Base-by-base conservation (phyloP, 2,329 filamentous ascomycete species). In the Exophiala sp. region DNA sequence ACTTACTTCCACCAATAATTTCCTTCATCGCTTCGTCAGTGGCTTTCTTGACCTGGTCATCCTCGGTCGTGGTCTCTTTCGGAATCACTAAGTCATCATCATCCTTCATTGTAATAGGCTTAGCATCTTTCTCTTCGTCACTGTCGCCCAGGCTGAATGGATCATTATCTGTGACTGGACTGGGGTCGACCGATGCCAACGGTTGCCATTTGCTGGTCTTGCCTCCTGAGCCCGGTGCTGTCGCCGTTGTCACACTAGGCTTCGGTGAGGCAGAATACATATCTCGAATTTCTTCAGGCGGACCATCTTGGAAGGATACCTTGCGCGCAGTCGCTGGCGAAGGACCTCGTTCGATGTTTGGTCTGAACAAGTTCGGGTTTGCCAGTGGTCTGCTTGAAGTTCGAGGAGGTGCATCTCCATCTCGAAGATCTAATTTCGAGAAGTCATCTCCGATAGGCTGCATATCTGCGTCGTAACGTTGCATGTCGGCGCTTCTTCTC, bases 141-240 rank as follows among this genome's bases (percentile, higher is more conserved):
- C 90, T 95, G 64, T 97, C 92, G 4, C 94, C 94, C 11, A 99
- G 80, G 66, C 91, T 96, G 74, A 99, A 99, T 0, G 94, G 94
- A 67, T 99, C 94, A 65, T 96, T 92, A 63, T 97, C 91, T 14
- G 82, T 80, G 58, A 96, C 87, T 11, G 92, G 91, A 59, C 83
- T 86, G 1, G 91, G 90, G 60, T 95, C 89, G 11, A 96, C 84
- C 0, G 86, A 81, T 10, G 91, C 90, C 63, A 99, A 76, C 8
- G 94, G 92, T 71, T 99, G 92, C 94, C 94, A 99, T 75, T 99
- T 99, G 80, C 91, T 96, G 42, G 82, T 73, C 74, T 91, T 94
- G 61, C 75, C 72, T 44, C 78, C 76, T 3, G 69, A 65, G 1
- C 29, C 16, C 44, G 75, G 69, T 20, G 68, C 68, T 33, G 66